Evolutionary conservation across 805 yeast species (phyloP), one percentile per base, ranked within the genome.

Genomic region (Metschnikowia gelsemii): DNA sequence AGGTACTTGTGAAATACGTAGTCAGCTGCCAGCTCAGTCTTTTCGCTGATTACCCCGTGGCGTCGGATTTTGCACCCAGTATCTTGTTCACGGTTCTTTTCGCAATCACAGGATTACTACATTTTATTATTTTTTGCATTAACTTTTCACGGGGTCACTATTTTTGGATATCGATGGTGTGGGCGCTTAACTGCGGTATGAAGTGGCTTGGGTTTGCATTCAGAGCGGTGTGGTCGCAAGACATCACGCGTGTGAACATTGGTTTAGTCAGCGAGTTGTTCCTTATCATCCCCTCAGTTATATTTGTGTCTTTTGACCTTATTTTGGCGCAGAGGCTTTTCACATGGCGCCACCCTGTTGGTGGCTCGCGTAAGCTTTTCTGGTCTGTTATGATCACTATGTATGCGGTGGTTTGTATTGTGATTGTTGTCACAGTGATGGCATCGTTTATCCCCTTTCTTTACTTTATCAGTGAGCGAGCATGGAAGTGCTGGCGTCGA

Each of bases 311-410:
- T 1, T 38, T 45, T 27, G 52, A 56, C 34, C 53, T 56, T 41
- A 46, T 56, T 17, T 45, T 56, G 41, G 58, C 60, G 12, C 60
- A 56, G 37, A 33, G 60, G 13, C 40, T 56, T 20, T 56, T 56
- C 44, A 55, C 60, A 7, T 56, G 60, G 60, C 45, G 58, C 19
- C 60, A 56, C 42, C 60, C 60, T 8, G 58, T 54, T 5, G 58
- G 58, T 24, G 60, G 60, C 24, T 51, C 57, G 24, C 36, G 57
- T 18, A 37, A 34, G 23, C 35, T 52, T 18, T 56, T 56, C 36
- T 53, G 57, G 57, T 19, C 42, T 19, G 32, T 51, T 35, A 54
- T 56, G 60, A 38, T 49, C 18, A 19, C 35, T 14, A 37, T 50
- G 45, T 56, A 56, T 37, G 44, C 18, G 8, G 36, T 50, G 8